phyloP scores from a whole-genome alignment of 495 filamentous ascomycete species.

The Symbiotaphrina buchneri region DNA sequence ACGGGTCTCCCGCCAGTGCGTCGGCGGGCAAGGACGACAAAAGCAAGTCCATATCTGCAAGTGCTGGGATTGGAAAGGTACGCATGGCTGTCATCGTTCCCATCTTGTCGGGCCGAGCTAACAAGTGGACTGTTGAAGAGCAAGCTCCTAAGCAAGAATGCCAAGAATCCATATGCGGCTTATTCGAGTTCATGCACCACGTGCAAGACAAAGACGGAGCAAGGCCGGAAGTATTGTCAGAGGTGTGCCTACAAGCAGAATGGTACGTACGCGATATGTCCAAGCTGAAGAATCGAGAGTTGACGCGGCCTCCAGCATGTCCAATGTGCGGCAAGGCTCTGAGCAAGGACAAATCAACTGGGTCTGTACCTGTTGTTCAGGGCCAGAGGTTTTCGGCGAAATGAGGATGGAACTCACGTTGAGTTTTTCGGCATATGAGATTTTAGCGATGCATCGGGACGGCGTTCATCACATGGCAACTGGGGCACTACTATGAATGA shows the following conservation, averaged over 20 bases:
- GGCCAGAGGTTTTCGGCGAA: slow-evolving; percentile 45
- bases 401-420: slow-evolving; percentile 16
- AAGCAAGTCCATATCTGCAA: slow-evolving; percentile 25
- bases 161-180: slow-evolving; percentile 46
- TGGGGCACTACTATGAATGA: no score
- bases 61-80: slow-evolving; percentile 29
- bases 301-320: slow-evolving; percentile 22
- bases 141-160: slow-evolving; percentile 42
- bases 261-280: slow-evolving; percentile 16
- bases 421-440: background rate
- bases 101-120: background rate
- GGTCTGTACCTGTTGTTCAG: slow-evolving; percentile 28
- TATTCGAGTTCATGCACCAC: slow-evolving; percentile 35
- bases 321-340: slow-evolving; percentile 41
- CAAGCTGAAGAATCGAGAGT: slow-evolving; percentile 7
- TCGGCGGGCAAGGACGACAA: slow-evolving; percentile 5
- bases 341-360: slow-evolving; percentile 21
- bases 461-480: no score
- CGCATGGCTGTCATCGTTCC: background rate
- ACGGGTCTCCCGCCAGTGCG: slow-evolving; percentile 28
- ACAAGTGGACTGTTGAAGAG: slow-evolving; percentile 18
- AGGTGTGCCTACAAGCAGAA: slow-evolving; percentile 43
- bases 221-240: slow-evolving; percentile 38
- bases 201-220: slow-evolving; percentile 43
- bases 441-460: background rate